Percentiles rank a stretch among this genome's conserved stretches.
These are phyloP conservation scores for Fusarium continuum DNA, from an alignment of 2,329 filamentous ascomycete species.

Conservation along the genomic window DNA sequence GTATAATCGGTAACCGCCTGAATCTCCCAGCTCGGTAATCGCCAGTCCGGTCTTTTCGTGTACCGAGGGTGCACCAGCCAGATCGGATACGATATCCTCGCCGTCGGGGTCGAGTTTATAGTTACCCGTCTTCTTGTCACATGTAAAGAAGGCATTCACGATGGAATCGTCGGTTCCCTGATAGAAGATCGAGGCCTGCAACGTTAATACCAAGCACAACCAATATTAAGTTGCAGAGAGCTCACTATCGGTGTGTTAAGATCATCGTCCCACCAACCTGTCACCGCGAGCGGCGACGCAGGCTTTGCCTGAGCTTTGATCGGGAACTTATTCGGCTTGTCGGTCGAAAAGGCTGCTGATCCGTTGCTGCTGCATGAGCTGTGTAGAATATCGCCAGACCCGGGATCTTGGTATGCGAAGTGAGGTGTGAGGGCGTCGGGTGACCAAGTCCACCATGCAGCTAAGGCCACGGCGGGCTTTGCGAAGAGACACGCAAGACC, in stretches of 20 bases:
- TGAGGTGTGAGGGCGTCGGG: conserved; percentile 23
- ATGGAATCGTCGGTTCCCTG: conserved; percentile 15
- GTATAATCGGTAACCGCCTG: conserved; percentile 29
- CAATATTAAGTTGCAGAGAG: neutral
- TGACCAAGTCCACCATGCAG: conserved; percentile 36
- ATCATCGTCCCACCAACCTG: conserved; percentile 30
- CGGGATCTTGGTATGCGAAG: conserved; percentile 34
- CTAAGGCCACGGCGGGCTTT: conserved; percentile 13
- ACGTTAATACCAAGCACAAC: neutral
- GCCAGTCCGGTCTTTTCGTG: conserved; percentile 30
- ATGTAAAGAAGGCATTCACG: conserved; percentile 24
- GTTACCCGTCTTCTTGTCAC: conserved; percentile 23
- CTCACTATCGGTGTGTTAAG: conserved; percentile 24
- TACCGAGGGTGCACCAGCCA: conserved; percentile 12
- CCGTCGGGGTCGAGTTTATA: conserved; percentile 17
- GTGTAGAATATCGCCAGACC: conserved; percentile 31
- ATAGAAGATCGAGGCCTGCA: conserved; percentile 29
- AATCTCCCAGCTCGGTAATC: conserved; percentile 28
- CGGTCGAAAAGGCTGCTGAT: conserved; percentile 22
- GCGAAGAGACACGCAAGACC: conserved; percentile 7
- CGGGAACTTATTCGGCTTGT: conserved; percentile 23
- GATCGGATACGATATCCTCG: conserved; percentile 14
- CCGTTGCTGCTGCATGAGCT: conserved; percentile 34
- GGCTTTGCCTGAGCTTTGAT: conserved; percentile 19
- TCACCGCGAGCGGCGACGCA: conserved; percentile 15